Evolutionary conservation across 345 rosid genomes (phyloP).

Genomic region (Murraya koenigii): DNA sequence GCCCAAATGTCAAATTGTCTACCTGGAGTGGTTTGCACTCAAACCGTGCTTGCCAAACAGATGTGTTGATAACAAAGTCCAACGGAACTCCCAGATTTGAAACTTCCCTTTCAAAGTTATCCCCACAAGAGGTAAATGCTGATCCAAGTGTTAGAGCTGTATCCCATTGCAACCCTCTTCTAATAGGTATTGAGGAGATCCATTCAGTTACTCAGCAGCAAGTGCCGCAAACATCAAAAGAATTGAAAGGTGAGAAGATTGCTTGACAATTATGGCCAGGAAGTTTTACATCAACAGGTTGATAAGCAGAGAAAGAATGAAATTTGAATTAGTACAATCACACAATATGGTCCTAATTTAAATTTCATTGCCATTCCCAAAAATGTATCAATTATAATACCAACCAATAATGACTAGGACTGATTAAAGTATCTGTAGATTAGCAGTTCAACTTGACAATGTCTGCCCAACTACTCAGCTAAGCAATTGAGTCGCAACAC

Average conservation of each 20-base stretch:
- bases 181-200: neutral
- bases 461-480: neutral
- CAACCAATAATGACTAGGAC: neutral
- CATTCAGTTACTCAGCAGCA: neutral
- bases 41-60: neutral
- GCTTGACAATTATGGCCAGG: neutral
- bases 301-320: neutral
- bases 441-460: neutral
- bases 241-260: neutral
- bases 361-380: neutral
- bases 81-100: neutral
- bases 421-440: neutral
- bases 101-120: neutral
- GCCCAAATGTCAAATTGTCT: neutral
- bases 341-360: neutral
- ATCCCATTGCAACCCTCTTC: neutral
- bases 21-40: neutral
- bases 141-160: neutral
- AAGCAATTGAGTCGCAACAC: neutral
- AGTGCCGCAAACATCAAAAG: neutral
- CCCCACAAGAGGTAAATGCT: neutral
- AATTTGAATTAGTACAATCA: neutral
- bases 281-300: neutral
- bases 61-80: neutral
- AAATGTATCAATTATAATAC: neutral